These are phyloP conservation scores for Acanthamoeba sp. DNA, from an alignment of 208 protist species.

Conservation along the genomic window DNA sequence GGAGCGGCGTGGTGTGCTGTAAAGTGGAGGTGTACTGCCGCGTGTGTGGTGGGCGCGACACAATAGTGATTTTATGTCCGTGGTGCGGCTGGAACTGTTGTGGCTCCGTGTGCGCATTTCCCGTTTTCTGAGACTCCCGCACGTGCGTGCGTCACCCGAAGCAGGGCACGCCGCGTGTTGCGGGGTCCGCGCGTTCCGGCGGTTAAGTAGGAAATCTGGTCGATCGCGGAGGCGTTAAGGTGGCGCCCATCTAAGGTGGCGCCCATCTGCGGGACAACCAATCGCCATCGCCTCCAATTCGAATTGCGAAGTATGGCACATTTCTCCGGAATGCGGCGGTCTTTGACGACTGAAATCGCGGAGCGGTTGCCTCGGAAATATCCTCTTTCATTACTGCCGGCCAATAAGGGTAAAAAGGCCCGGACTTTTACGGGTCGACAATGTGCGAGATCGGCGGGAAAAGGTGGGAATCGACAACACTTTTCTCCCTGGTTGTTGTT, in stretches of 20 bases:
- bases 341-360: too few relatives aligned
- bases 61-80: too few relatives aligned
- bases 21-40: too few relatives aligned
- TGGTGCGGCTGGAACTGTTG: too few relatives aligned
- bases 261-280: too few relatives aligned
- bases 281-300: too few relatives aligned
- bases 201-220: neutral
- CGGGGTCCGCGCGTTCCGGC: neutral
- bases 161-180: neutral
- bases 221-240: neutral
- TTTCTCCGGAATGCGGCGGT: too few relatives aligned
- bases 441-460: neutral
- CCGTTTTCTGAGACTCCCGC: neutral
- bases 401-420: neutral
- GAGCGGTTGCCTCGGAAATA: neutral
- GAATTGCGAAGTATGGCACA: too few relatives aligned
- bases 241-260: too few relatives aligned
- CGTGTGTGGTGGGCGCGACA: too few relatives aligned
- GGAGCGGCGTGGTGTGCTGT: too few relatives aligned
- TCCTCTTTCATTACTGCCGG: neutral
- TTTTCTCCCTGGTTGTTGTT: neutral
- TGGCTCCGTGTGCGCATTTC: neutral
- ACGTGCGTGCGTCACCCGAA: neutral
- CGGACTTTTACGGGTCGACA: neutral
- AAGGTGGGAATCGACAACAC: neutral